Evolutionary conservation across 495 filamentous ascomycete species (phyloP).

Genomic region (Haplographium delicatum): DNA sequence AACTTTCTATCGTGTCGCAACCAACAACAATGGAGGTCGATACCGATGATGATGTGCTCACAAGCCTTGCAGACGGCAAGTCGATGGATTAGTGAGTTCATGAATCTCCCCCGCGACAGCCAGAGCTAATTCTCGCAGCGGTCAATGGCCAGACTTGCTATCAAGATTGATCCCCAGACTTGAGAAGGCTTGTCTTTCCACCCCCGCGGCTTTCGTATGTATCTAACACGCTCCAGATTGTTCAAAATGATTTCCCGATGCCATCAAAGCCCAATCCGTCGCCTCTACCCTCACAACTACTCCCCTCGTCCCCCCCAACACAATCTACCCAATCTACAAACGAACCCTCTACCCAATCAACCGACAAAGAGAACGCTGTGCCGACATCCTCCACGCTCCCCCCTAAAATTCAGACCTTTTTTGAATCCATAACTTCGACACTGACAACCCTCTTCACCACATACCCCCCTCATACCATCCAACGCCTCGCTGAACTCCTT

Average conservation of each 20-base stretch:
- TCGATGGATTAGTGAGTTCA: constrained; percentile 61
- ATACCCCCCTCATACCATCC: constrained; percentile 86
- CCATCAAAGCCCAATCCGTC: constrained; percentile 11
- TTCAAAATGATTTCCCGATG: constrained; percentile 16
- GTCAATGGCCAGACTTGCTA: constrained; percentile 50
- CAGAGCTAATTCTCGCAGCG: constrained; percentile 36
- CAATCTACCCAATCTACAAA: constrained; percentile 1
- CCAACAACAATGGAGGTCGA: constrained; percentile 23
- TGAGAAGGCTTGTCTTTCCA: constrained; percentile 40
- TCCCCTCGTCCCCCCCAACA: constrained; percentile 8
- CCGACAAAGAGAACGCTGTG: constrained; percentile 27
- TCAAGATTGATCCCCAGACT: constrained; percentile 46
- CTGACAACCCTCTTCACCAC: constrained; percentile 61
- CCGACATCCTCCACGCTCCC: constrained; percentile 43
- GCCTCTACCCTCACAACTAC: constrained; percentile 18
- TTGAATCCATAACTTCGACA: constrained; percentile 61
- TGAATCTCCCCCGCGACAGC: neutral
- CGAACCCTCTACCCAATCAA: constrained; percentile 8
- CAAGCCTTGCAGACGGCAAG: constrained; percentile 57
- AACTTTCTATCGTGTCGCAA: constrained; percentile 23
- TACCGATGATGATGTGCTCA: constrained; percentile 57
- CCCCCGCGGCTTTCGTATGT: neutral
- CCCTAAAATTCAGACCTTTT: constrained; percentile 54
- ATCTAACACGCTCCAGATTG: constrained; percentile 16
- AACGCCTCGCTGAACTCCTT: constrained; percentile 90